Evolutionary conservation across 805 yeast species (phyloP).

Genomic region (Barnettozyma salicaria): DNA sequence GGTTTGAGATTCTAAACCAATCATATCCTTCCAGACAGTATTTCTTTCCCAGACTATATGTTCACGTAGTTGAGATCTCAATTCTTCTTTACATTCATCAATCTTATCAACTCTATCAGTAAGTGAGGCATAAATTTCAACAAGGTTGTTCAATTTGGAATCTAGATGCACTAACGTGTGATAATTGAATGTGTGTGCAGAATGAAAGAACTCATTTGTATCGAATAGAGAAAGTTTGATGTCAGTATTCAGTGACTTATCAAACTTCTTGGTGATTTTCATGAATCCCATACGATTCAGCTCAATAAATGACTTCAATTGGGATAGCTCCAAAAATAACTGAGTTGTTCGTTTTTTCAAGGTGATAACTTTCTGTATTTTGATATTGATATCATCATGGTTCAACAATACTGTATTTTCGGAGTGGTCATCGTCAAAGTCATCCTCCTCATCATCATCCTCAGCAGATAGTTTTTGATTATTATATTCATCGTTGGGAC

Average conservation of each 20-base stretch:
- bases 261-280: conserved; percentile 86
- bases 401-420: conserved; percentile 44
- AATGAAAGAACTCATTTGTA: conserved; percentile 36
- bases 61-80: conserved; percentile 66
- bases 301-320: conserved; percentile 77
- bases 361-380: conserved; percentile 52
- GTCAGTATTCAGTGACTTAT: conserved; percentile 60
- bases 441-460: conserved; percentile 34
- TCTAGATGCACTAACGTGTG: conserved; percentile 46
- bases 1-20: conserved; percentile 74
- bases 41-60: conserved; percentile 95
- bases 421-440: conserved; percentile 35
- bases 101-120: conserved; percentile 31
- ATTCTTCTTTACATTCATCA: conserved; percentile 44
- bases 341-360: conserved; percentile 58
- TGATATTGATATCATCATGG: conserved; percentile 43
- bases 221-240: conserved; percentile 45
- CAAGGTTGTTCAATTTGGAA: conserved; percentile 43
- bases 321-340: conserved; percentile 67
- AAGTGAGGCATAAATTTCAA: conserved; percentile 48
- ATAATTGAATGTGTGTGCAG: conserved; percentile 50
- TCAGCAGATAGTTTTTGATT: conserved; percentile 23
- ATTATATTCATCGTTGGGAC: conserved; percentile 23
- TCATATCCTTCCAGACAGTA: conserved; percentile 94
- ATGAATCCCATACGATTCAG: conserved; percentile 81